Conservation (phyloP, 208 protist species). For the Trypanosomatidae sp. region DNA sequence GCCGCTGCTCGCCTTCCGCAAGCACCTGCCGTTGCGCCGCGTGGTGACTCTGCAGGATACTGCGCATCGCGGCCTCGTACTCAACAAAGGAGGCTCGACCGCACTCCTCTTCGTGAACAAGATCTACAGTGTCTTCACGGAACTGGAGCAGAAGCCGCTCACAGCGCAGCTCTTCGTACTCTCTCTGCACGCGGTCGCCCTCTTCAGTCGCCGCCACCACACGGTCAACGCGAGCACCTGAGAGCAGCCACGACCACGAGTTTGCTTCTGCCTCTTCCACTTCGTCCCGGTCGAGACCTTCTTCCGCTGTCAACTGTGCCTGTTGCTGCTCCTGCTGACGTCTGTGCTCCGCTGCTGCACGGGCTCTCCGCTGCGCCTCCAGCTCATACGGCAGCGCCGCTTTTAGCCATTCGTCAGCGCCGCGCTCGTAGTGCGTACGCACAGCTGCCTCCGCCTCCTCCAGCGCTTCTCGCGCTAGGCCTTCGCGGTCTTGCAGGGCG, state of each 20-base stretch:
- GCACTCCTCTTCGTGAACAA: conserved; percentile 26
- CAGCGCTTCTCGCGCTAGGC: conserved; percentile 26
- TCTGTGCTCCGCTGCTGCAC: conserved; percentile 9
- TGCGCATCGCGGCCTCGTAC: conserved; percentile 21
- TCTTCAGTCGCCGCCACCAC: conserved; percentile 33
- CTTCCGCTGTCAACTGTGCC: background rate
- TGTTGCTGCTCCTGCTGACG: conserved; percentile 1
- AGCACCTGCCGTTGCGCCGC: conserved; percentile 9
- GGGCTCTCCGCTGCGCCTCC: conserved; percentile 2
- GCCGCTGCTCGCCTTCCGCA: conserved; percentile 15
- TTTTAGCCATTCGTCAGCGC: conserved; percentile 16
- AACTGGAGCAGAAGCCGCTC: conserved; percentile 9
- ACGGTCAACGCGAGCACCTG: conserved; percentile 24
- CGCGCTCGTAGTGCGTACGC: conserved; percentile 22
- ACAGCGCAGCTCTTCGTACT: conserved; percentile 24
- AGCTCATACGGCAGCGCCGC: conserved; percentile 10
- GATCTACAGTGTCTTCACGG: conserved; percentile 12
- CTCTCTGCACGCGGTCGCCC: conserved; percentile 34
- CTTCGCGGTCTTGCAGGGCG: conserved; percentile 18
- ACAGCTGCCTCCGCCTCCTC: conserved; percentile 20
- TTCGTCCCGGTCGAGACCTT: conserved; percentile 3
- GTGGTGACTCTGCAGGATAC: conserved; percentile 10
- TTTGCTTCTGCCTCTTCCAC: conserved; percentile 17
- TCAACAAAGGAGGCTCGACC: conserved; percentile 14
- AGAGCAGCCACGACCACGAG: conserved; percentile 26